Percentiles rank a stretch among this genome's conserved stretches.
phyloP scores from a whole-genome alignment of 2,329 filamentous ascomycete genomes.

The Trichoderma brevicompactum region DNA sequence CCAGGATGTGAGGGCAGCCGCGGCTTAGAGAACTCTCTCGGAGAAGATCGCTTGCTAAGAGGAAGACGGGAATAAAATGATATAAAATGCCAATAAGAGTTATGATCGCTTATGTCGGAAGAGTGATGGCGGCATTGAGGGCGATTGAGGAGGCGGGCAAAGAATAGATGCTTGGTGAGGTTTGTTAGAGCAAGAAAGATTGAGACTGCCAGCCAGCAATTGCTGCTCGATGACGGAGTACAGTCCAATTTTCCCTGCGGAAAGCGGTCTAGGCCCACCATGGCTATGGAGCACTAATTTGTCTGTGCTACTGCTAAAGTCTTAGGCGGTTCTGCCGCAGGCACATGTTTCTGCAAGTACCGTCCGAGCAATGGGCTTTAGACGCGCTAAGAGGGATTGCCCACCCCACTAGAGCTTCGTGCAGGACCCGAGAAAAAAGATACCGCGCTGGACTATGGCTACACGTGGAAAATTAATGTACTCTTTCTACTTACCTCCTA shows the following conservation, averaged over 20 bases:
- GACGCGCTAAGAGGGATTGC: background rate
- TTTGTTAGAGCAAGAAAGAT: constrained; percentile 8
- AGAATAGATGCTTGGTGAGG: constrained; percentile 3
- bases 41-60: background rate
- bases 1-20: background rate
- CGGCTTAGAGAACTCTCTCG: background rate
- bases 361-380: background rate
- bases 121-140: constrained; percentile 5
- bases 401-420: constrained; percentile 15
- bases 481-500: too few species aligned
- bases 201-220: constrained; percentile 17
- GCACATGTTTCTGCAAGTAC: background rate
- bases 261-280: constrained; percentile 22
- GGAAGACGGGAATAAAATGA: background rate
- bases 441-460: background rate
- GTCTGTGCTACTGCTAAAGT: background rate
- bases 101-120: background rate
- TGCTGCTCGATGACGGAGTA: constrained; percentile 27
- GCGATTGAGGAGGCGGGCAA: constrained; percentile 5
- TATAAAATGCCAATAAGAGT: background rate
- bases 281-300: background rate
- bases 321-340: background rate
- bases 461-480: background rate
- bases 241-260: constrained; percentile 22
- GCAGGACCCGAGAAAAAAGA: background rate